Evolutionary conservation across 1,284 basidiomycete genomes (phyloP).

Genomic region (Somion occarium): DNA sequence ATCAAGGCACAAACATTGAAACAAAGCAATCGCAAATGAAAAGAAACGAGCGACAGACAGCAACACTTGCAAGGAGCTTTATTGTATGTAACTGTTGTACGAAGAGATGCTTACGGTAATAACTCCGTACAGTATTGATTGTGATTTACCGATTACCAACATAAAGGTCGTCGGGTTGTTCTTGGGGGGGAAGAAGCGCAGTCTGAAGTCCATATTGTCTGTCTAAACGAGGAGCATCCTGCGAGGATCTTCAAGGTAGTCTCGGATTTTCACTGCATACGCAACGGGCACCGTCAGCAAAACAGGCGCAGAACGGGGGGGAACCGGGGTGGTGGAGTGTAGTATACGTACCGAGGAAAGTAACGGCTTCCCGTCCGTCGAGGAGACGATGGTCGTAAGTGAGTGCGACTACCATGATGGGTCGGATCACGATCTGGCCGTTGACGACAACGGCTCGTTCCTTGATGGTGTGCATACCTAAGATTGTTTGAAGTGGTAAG

Average conservation of each 20-base stretch:
- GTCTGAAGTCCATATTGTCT: too few relatives aligned
- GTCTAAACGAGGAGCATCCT: constrained; percentile 49
- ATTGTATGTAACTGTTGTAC: too few relatives aligned
- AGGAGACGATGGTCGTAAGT: constrained; percentile 97
- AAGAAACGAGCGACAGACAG: too few relatives aligned
- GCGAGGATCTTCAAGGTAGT: constrained; percentile 66
- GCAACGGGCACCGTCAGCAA: constrained; percentile 8
- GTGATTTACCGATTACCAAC: too few relatives aligned
- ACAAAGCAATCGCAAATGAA: too few relatives aligned
- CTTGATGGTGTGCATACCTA: constrained; percentile 95
- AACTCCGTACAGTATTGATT: too few relatives aligned
- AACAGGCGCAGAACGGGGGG: constrained; percentile 3
- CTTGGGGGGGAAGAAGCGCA: too few relatives aligned
- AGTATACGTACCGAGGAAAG: constrained; percentile 83
- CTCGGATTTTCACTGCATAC: constrained; percentile 58
- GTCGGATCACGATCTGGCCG: constrained; percentile 92
- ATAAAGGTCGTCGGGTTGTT: too few relatives aligned
- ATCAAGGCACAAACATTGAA: too few relatives aligned
- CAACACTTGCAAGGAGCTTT: too few relatives aligned
- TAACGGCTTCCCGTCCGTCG: constrained; percentile 95
- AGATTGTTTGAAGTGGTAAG: too few relatives aligned
- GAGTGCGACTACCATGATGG: constrained; percentile 93
- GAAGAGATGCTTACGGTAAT: too few relatives aligned
- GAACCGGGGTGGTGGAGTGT: background rate
- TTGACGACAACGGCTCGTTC: constrained; percentile 91